Evolutionary conservation across 192 early-diverging fungal species (phyloP).

Genomic region (Gryganskiella cystojenkinii): DNA sequence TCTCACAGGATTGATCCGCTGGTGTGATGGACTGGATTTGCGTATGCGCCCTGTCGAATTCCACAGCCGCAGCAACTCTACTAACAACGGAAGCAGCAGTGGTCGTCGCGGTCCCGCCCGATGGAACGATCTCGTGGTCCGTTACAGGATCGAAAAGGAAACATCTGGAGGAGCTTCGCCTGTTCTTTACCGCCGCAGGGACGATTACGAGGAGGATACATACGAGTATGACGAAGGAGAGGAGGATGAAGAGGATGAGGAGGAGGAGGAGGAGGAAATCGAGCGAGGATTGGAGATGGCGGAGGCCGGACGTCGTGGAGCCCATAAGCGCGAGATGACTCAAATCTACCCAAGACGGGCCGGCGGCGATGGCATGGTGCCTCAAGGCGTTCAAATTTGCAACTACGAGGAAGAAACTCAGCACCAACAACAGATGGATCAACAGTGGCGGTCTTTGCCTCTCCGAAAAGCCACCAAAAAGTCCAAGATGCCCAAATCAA

Average conservation of each 20-base stretch:
- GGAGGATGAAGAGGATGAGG: slow-evolving; percentile 4
- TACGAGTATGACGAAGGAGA: neutral
- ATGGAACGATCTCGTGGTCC: slow-evolving; percentile 34
- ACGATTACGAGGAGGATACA: neutral
- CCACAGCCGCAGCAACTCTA: neutral
- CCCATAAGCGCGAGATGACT: slow-evolving; percentile 13
- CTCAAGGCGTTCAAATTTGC: slow-evolving; percentile 4
- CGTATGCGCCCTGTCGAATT: slow-evolving; percentile 19
- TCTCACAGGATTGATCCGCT: slow-evolving; percentile 43
- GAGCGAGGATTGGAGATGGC: neutral
- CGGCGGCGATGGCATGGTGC: neutral
- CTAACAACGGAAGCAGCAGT: neutral
- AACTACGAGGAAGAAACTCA: neutral
- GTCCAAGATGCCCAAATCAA: neutral
- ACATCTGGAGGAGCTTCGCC: neutral
- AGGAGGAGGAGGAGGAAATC: slow-evolving; percentile 1
- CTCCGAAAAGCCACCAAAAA: slow-evolving; percentile 1
- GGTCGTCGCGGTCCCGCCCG: slow-evolving; percentile 5
- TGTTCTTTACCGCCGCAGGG: neutral
- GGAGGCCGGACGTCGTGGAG: neutral
- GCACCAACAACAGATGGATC: slow-evolving; percentile 12
- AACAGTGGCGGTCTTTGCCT: slow-evolving; percentile 22
- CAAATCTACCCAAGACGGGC: slow-evolving; percentile 6
- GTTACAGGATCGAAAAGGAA: slow-evolving; percentile 12
- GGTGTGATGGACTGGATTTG: slow-evolving; percentile 57